phyloP scores from a whole-genome alignment of 202 grass and related monocot genomes.

The Digitaria exilis region DNA sequence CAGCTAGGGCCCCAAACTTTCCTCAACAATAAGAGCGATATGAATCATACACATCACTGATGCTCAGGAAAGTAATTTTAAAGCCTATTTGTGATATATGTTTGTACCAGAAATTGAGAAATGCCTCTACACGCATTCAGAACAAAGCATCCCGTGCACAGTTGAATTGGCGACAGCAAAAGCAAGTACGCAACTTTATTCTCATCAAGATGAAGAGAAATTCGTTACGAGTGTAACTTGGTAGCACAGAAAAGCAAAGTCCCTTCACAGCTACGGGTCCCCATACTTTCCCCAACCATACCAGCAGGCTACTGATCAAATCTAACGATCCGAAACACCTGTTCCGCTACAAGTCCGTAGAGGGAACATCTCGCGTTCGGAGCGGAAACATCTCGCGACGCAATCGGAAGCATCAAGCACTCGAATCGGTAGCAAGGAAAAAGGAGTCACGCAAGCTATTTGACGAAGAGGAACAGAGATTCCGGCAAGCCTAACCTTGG shows the following conservation, averaged over 20 bases:
- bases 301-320: not conserved
- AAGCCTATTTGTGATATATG: not conserved
- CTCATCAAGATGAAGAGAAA: not conserved
- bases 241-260: not conserved
- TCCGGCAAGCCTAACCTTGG: slow-evolving; percentile 47
- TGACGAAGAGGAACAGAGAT: not conserved
- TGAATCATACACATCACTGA: not conserved
- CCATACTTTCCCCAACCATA: slow-evolving; percentile 7
- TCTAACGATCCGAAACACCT: not conserved
- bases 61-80: not conserved
- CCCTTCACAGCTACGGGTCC: not conserved
- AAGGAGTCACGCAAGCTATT: slow-evolving; percentile 7
- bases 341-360: not conserved
- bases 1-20: not conserved
- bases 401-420: not conserved
- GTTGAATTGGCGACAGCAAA: not conserved
- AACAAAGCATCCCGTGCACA: not conserved
- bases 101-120: not conserved
- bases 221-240: not conserved
- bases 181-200: not conserved
- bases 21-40: not conserved
- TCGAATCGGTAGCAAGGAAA: not conserved
- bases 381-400: not conserved
- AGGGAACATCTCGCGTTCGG: not conserved
- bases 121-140: not conserved